These are phyloP conservation scores for Chaetomium fimeti DNA, from an alignment of 495 filamentous ascomycete genomes.

Conservation along the genomic window DNA sequence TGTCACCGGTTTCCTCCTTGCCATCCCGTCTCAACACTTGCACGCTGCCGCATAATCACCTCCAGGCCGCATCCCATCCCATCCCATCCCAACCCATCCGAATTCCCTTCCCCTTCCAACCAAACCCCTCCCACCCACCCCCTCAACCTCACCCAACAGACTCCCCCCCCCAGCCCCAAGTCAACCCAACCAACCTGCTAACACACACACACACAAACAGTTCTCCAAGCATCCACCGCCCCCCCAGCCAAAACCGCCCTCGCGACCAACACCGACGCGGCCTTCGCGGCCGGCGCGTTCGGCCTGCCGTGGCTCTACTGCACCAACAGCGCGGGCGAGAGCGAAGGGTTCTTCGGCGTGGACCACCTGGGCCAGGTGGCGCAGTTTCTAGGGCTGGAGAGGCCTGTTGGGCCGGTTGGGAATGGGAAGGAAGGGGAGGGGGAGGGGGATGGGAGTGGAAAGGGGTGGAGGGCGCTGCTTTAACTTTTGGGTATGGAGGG, in stretches of 20 bases:
- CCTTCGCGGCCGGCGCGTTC: constrained; percentile 63
- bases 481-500: too few relatives aligned
- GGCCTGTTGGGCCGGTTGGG: too few relatives aligned
- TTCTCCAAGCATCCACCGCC: constrained; percentile 39
- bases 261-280: constrained; percentile 54
- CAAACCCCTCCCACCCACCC: too few relatives aligned
- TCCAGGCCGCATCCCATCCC: not conserved
- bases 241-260: constrained; percentile 55
- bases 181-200: not conserved
- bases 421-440: too few relatives aligned
- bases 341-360: constrained; percentile 66
- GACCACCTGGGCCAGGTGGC: constrained; percentile 67
- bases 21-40: not conserved
- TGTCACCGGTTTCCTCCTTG: not conserved
- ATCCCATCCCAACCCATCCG: not conserved
- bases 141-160: too few relatives aligned
- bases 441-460: not conserved
- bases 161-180: not conserved
- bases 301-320: constrained; percentile 71
- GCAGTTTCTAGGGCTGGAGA: constrained; percentile 59
- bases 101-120: not conserved
- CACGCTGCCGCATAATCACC: not conserved
- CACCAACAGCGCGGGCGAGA: constrained; percentile 58
- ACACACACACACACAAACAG: constrained; percentile 13
- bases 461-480: constrained; percentile 52